Percentiles rank a stretch among this genome's conserved stretches.
Evolutionary conservation across 1,284 basidiomycete genomes (phyloP).

Genomic region (Austropuccinia psidii): DNA sequence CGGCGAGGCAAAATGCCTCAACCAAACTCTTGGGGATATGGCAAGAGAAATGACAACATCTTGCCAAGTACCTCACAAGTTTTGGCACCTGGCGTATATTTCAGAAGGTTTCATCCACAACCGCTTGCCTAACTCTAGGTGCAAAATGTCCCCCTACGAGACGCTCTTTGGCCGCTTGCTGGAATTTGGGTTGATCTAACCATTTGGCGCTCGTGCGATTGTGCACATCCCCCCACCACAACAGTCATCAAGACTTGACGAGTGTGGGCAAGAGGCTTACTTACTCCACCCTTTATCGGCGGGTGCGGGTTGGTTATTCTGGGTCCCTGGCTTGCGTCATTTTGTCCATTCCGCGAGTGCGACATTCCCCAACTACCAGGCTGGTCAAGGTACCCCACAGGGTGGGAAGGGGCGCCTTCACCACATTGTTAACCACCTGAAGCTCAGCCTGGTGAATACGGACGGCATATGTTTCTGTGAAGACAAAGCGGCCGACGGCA

Average conservation of each 20-base stretch:
- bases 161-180: neutral
- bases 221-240: neutral
- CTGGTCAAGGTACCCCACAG: neutral
- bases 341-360: neutral
- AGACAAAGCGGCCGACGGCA: neutral
- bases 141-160: neutral
- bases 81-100: neutral
- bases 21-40: neutral
- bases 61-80: neutral
- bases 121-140: neutral
- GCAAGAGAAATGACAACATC: neutral
- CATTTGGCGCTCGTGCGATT: neutral
- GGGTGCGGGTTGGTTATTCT: conserved; percentile 13
- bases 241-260: neutral
- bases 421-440: neutral
- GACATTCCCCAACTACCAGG: neutral
- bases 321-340: neutral
- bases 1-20: neutral
- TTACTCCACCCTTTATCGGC: neutral
- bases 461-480: neutral
- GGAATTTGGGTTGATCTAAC: neutral
- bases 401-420: neutral
- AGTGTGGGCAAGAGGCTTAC: neutral
- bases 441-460: neutral
- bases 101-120: neutral